A percentile compares a stretch with the other conserved stretches of the same genome.
These are phyloP conservation scores for Wallacemonas collosoma DNA, from an alignment of 208 protist genomes.

Conservation along the genomic window DNA sequence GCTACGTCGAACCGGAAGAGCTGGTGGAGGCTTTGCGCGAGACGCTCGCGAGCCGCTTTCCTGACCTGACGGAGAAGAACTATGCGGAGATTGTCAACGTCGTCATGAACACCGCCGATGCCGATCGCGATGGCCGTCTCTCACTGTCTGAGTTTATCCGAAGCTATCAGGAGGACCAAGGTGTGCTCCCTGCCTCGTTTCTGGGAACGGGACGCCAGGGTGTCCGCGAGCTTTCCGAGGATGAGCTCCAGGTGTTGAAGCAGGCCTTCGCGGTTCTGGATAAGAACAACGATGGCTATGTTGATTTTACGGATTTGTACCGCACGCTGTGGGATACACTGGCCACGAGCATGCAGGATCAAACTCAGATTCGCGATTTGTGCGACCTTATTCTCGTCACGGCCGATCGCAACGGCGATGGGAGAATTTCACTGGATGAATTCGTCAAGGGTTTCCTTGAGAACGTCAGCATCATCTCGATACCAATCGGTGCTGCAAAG, in stretches of 20 bases:
- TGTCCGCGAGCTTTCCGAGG: constrained; percentile 54
- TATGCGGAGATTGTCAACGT: constrained; percentile 76
- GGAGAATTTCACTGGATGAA: constrained; percentile 53
- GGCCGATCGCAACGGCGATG: constrained; percentile 48
- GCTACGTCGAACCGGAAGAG: constrained; percentile 72
- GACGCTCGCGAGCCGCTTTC: constrained; percentile 55
- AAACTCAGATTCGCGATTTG: constrained; percentile 69
- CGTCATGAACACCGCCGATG: constrained; percentile 75
- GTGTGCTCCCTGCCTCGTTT: constrained; percentile 82
- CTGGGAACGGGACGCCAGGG: constrained; percentile 16
- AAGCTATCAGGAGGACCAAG: constrained; percentile 87
- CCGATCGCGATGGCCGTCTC: constrained; percentile 64
- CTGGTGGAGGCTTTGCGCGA: constrained; percentile 54
- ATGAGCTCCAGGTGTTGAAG: constrained; percentile 61
- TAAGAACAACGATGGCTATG: constrained; percentile 74
- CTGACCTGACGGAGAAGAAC: constrained; percentile 62
- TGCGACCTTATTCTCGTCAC: constrained; percentile 83
- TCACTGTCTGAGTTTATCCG: constrained; percentile 87
- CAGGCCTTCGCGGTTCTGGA: constrained; percentile 79
- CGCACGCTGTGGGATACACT: constrained; percentile 65
- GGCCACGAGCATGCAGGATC: constrained; percentile 34
- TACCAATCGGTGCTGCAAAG: constrained; percentile 60
- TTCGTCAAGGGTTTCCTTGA: constrained; percentile 67
- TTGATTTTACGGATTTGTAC: constrained; percentile 70
- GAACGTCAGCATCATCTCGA: constrained; percentile 55